Evolutionary conservation across 208 protist species (phyloP).

Genomic region (Phytomonas sp.): DNA sequence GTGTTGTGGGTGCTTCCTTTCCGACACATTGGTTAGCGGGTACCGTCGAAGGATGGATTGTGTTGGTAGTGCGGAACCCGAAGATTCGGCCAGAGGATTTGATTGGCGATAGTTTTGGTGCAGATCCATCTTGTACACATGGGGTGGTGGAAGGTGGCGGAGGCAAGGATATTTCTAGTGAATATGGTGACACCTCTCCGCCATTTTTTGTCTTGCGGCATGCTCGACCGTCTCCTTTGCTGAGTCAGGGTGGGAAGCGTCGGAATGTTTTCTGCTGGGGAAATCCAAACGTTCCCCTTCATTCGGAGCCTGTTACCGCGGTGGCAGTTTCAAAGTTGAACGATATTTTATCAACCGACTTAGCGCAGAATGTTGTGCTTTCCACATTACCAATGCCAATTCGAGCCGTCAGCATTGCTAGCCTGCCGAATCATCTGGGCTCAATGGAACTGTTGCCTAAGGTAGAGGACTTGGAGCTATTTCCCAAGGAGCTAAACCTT

Average conservation of each 20-base stretch:
- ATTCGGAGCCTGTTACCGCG: slow-evolving; percentile 69
- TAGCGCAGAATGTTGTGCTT: slow-evolving; percentile 75
- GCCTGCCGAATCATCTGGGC: background rate
- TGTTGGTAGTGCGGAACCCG: slow-evolving; percentile 10
- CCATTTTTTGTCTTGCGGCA: background rate
- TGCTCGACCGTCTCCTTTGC: background rate
- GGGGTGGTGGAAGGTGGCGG: background rate
- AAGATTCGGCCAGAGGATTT: background rate
- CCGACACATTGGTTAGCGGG: slow-evolving; percentile 49
- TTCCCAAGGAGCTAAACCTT: background rate
- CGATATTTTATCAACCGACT: slow-evolving; percentile 67
- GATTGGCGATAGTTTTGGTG: background rate
- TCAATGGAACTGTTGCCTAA: background rate
- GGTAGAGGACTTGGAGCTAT: background rate
- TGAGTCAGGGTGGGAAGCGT: background rate
- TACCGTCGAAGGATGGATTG: slow-evolving; percentile 58
- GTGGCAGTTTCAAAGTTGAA: slow-evolving; percentile 57
- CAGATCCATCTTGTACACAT: background rate
- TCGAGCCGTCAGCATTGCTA: background rate
- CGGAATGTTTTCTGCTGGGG: background rate
- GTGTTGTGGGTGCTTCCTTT: slow-evolving; percentile 33
- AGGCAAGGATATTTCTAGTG: background rate
- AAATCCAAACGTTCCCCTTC: slow-evolving; percentile 13
- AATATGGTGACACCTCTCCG: background rate
- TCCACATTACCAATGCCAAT: slow-evolving; percentile 30